Evolutionary conservation across 495 filamentous ascomycete genomes (phyloP).

Genomic region (Annulohypoxylon bovei): DNA sequence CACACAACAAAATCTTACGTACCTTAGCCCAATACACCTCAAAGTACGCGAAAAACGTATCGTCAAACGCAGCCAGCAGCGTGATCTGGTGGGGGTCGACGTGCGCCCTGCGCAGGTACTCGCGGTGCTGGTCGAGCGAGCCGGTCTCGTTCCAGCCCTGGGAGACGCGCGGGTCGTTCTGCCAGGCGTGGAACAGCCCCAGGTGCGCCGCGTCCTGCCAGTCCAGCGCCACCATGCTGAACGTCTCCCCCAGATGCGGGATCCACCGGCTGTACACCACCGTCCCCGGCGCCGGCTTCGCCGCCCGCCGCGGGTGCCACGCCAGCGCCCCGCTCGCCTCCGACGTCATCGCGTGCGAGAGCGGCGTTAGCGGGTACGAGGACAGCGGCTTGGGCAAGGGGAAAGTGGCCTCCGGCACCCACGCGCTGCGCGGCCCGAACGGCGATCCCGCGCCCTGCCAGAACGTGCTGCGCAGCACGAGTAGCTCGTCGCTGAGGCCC

Average conservation of each 20-base stretch:
- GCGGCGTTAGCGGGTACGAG: conserved; percentile 64
- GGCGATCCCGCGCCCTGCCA: conserved; percentile 77
- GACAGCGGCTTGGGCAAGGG: conserved; percentile 55
- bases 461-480: conserved; percentile 64
- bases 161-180: conserved; percentile 76
- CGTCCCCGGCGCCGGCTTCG: conserved; percentile 69
- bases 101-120: conserved; percentile 68
- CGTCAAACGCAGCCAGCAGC: conserved; percentile 70
- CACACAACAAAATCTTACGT: conserved; percentile 19
- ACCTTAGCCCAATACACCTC: conserved; percentile 80
- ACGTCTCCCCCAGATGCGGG: conserved; percentile 71
- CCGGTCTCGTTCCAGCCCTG: conserved; percentile 76
- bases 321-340: conserved; percentile 40
- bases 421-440: conserved; percentile 68
- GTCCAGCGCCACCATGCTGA: conserved; percentile 72
- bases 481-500: conserved; percentile 46
- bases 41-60: conserved; percentile 71
- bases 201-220: conserved; percentile 64
- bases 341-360: conserved; percentile 65
- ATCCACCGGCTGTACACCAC: conserved; percentile 75
- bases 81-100: conserved; percentile 70
- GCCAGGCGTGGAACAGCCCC: conserved; percentile 71
- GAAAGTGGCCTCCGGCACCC: conserved; percentile 53
- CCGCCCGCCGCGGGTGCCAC: conserved; percentile 68
- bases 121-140: conserved; percentile 68